These are phyloP conservation scores for Tilletia setariae DNA, from an alignment of 1,284 basidiomycete genomes.

Conservation along the genomic window DNA sequence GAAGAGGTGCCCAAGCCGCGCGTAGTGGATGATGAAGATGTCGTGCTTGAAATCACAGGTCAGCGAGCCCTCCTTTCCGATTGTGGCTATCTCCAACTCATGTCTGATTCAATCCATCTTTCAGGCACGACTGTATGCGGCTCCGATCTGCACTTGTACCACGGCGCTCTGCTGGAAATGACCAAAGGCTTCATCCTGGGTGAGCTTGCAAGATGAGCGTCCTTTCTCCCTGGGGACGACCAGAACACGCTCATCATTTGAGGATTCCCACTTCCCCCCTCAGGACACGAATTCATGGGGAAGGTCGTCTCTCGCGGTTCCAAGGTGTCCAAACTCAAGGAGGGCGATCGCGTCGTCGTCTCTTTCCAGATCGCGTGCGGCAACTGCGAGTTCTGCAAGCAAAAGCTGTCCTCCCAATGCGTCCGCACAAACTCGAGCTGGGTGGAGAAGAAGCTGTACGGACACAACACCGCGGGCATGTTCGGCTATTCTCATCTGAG, in stretches of 20 bases:
- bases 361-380: conserved; percentile 78
- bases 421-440: conserved; percentile 68
- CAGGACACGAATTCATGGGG: conserved; percentile 62
- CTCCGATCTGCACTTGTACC: conserved; percentile 25
- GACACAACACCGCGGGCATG: conserved; percentile 26
- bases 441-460: conserved; percentile 17
- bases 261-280: too few relatives aligned
- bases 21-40: neutral
- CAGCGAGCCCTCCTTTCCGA: neutral
- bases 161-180: conserved; percentile 62
- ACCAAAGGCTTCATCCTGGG: conserved; percentile 72
- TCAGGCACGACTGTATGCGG: neutral
- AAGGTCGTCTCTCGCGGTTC: conserved; percentile 19
- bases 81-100: neutral
- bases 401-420: conserved; percentile 71
- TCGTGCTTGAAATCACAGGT: conserved; percentile 1
- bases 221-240: too few relatives aligned
- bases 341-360: conserved; percentile 69
- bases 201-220: too few relatives aligned
- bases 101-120: neutral
- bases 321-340: conserved; percentile 57
- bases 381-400: conserved; percentile 69
- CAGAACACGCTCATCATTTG: too few relatives aligned
- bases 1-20: neutral
- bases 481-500: conserved; percentile 66